Evolutionary conservation across 2,329 filamentous ascomycete species (phyloP), one percentile per base, ranked within the genome.

Genomic region (Cordyceps cateniannulata): DNA sequence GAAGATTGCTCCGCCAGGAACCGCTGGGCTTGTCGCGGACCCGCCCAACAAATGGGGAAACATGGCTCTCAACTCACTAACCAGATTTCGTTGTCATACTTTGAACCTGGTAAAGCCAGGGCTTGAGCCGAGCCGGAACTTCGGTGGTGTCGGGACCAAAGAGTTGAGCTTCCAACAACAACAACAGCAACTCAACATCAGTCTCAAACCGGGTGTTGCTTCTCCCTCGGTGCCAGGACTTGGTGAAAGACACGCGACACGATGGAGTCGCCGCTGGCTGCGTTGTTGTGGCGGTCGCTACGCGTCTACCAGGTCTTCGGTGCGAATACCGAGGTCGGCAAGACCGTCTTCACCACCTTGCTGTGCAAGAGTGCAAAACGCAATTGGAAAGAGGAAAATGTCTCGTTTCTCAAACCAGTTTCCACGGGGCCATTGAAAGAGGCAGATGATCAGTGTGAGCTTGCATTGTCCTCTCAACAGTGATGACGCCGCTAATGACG

Each of bases 311-410:
- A 95, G 72, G 78, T 96, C 42, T 96, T 89, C 68, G 91, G 91
- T 29, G 89, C 91, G 51, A 95, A 93, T 68, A 95, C 91, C 0
- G 85, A 90, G 65, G 89, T 95, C 27, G 91, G 91, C 65, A 96
- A 96, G 77, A 96, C 91, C 0, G 84, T 96, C 35, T 82, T 92
- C 62, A 87, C 88, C 2, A 91, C 89, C 0, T 73, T 91, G 14
- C 77, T 96, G 3, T 88, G 85, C 71, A 85, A 83, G 63, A 82
- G 87, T 9, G 80, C 86, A 4, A 76, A 74, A 42, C 77, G 74
- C 27, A 73, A 75, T 44, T 77, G 77, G 64, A 71, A 72, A 8
- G 68, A 75, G 22, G 79, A 81, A 50, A 73, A 75, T 22, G 80
- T 86, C 1, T 79, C 81, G 12, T 96, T 90, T 71, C 70, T 96